Conservation (phyloP, 2,329 filamentous ascomycete species). For the Fusarium kyushuense region DNA sequence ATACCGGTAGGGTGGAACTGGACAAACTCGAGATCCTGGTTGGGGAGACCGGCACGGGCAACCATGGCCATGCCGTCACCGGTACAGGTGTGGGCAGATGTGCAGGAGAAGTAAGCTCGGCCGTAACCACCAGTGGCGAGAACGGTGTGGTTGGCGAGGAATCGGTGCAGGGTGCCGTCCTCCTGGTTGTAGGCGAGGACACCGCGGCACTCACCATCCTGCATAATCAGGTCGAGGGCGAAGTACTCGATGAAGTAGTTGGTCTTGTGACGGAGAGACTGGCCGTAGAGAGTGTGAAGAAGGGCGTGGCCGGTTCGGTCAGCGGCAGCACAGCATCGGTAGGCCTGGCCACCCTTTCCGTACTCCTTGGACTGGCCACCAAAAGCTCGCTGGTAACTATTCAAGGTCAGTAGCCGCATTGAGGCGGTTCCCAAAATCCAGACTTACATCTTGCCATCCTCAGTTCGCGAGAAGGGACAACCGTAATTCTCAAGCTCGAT, state of each 20-base stretch:
- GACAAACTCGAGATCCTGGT: slow-evolving; percentile 99
- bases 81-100: slow-evolving; percentile 97
- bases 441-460: slow-evolving; percentile 90
- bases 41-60: slow-evolving; percentile 94
- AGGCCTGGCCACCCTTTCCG: slow-evolving; percentile 97
- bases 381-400: slow-evolving; percentile 94
- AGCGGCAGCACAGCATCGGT: slow-evolving; percentile 95
- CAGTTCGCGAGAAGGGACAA: slow-evolving; percentile 95
- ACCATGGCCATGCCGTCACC: slow-evolving; percentile 99
- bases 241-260: slow-evolving; percentile 99
- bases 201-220: slow-evolving; percentile 95
- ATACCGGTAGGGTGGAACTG: slow-evolving; percentile 99
- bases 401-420: slow-evolving; percentile 30
- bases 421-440: neutral
- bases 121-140: slow-evolving; percentile 97
- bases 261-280: slow-evolving; percentile 96
- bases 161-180: slow-evolving; percentile 96
- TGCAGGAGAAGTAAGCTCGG: slow-evolving; percentile 98
- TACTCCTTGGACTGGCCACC: slow-evolving; percentile 96
- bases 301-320: slow-evolving; percentile 98
- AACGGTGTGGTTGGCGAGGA: slow-evolving; percentile 96
- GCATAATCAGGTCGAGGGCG: slow-evolving; percentile 96
- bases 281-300: slow-evolving; percentile 97
- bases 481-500: slow-evolving; percentile 98
- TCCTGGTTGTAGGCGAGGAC: slow-evolving; percentile 98